Conservation (phyloP, 2,329 filamentous ascomycete genomes). For the Fusarium pseudonygamai region DNA sequence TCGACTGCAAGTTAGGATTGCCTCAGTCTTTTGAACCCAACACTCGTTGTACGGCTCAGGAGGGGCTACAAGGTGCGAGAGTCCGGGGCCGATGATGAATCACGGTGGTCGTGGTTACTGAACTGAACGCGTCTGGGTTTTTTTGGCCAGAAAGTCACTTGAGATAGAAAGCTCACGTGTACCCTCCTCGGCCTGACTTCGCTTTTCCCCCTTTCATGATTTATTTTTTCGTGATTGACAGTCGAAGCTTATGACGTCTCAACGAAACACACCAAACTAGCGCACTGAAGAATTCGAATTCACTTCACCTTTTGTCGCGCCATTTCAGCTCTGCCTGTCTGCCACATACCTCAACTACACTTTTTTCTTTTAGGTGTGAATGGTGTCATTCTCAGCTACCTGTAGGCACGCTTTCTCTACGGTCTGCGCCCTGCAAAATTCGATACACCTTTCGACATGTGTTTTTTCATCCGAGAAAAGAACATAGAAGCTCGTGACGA, state of each 20-base stretch:
- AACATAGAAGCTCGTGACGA: background rate
- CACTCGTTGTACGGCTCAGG: background rate
- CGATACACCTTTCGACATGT: background rate
- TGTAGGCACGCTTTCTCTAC: no score
- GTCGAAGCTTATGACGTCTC: no score
- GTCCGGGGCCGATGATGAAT: background rate
- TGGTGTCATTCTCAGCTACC: no score
- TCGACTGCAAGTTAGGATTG: background rate
- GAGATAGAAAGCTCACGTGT: background rate
- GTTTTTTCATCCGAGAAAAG: background rate
- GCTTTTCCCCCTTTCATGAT: background rate
- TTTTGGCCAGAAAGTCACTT: background rate
- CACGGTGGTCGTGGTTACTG: background rate
- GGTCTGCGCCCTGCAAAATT: background rate
- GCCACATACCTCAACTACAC: background rate
- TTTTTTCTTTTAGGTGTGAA: background rate
- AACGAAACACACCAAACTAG: no score
- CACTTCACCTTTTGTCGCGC: no score
- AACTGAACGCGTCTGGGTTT: background rate
- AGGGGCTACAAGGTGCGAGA: background rate
- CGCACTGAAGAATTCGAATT: no score
- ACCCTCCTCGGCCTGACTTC: background rate
- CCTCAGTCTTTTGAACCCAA: background rate
- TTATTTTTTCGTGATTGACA: background rate
- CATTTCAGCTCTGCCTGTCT: background rate